Conservation (phyloP, 2,329 filamentous ascomycete genomes). For the Fusarium metavorans region DNA sequence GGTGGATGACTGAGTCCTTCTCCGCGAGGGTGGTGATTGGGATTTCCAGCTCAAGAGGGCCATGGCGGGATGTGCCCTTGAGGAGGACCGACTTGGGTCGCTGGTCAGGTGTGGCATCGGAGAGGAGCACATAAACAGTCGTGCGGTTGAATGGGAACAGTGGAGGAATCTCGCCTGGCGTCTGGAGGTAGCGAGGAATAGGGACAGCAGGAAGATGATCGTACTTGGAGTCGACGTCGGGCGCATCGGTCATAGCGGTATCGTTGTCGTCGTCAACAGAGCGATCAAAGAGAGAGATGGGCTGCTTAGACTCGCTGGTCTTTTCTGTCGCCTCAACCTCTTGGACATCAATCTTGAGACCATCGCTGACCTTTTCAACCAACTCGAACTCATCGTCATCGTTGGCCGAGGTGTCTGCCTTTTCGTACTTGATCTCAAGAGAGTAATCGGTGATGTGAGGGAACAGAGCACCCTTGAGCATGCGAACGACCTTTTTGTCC, state of each 20-base stretch:
- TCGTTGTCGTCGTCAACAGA: slow-evolving; percentile 57
- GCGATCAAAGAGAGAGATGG: slow-evolving; percentile 72
- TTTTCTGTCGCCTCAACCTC: slow-evolving; percentile 7
- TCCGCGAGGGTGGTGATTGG: slow-evolving; percentile 64
- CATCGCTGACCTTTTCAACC: slow-evolving; percentile 68
- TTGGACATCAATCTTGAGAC: slow-evolving; percentile 53
- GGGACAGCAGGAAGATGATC: slow-evolving; percentile 65
- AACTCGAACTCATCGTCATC: slow-evolving; percentile 71
- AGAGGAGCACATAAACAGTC: slow-evolving; percentile 74
- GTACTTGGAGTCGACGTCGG: slow-evolving; percentile 51
- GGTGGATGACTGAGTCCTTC: slow-evolving; percentile 71
- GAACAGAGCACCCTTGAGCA: slow-evolving; percentile 78
- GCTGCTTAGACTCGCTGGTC: slow-evolving; percentile 45
- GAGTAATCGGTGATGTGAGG: slow-evolving; percentile 74
- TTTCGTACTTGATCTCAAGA: slow-evolving; percentile 71
- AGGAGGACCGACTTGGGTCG: slow-evolving; percentile 67
- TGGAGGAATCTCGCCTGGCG: slow-evolving; percentile 71
- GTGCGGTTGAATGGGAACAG: slow-evolving; percentile 76
- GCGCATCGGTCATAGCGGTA: slow-evolving; percentile 41
- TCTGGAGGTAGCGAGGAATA: slow-evolving; percentile 71
- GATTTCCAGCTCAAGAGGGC: slow-evolving; percentile 73
- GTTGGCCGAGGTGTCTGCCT: slow-evolving; percentile 23
- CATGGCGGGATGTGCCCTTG: slow-evolving; percentile 66
- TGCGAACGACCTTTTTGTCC: slow-evolving; percentile 76
- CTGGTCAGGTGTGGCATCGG: slow-evolving; percentile 57